phyloP scores from a whole-genome alignment of 2,329 filamentous ascomycete genomes.

The Pyrenochaeta sp. region DNA sequence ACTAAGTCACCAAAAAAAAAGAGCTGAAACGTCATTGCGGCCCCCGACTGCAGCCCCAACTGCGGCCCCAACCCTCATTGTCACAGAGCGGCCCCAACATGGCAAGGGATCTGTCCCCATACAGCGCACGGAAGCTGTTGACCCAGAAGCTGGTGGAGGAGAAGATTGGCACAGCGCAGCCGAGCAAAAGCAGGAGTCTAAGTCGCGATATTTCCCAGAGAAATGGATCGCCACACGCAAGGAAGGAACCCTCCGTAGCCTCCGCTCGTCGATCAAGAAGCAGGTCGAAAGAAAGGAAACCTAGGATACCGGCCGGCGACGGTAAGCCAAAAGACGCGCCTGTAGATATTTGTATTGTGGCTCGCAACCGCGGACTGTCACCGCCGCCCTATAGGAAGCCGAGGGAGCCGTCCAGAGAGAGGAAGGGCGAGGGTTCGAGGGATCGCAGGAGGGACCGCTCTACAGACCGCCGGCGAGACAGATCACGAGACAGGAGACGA shows the following conservation, averaged over 20 bases:
- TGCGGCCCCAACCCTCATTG: background rate
- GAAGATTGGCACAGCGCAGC: constrained; percentile 22
- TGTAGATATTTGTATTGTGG: constrained; percentile 15
- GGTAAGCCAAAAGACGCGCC: constrained; percentile 21
- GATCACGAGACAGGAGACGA: constrained; percentile 23
- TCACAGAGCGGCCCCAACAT: constrained; percentile 18
- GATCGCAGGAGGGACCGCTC: constrained; percentile 23
- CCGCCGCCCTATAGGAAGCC: constrained; percentile 41
- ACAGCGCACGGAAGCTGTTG: constrained; percentile 41
- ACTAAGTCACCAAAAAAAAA: constrained; percentile 3
- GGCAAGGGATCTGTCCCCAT: constrained; percentile 43
- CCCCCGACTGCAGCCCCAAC: constrained; percentile 5
- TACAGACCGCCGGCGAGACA: constrained; percentile 26
- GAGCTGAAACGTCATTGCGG: constrained; percentile 21
- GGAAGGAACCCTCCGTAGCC: constrained; percentile 16
- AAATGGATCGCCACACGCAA: constrained; percentile 17
- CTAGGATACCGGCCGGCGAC: constrained; percentile 20
- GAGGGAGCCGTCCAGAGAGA: constrained; percentile 24
- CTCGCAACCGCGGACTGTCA: constrained; percentile 26
- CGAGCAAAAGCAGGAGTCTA: constrained; percentile 22
- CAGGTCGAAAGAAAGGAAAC: constrained; percentile 18
- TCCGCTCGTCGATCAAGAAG: constrained; percentile 25
- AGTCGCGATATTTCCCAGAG: constrained; percentile 17
- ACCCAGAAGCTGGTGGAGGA: constrained; percentile 35
- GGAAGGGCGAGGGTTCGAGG: constrained; percentile 16